Conservation (phyloP, 768 basidiomycete genomes). For the Podaxis rugospora region DNA sequence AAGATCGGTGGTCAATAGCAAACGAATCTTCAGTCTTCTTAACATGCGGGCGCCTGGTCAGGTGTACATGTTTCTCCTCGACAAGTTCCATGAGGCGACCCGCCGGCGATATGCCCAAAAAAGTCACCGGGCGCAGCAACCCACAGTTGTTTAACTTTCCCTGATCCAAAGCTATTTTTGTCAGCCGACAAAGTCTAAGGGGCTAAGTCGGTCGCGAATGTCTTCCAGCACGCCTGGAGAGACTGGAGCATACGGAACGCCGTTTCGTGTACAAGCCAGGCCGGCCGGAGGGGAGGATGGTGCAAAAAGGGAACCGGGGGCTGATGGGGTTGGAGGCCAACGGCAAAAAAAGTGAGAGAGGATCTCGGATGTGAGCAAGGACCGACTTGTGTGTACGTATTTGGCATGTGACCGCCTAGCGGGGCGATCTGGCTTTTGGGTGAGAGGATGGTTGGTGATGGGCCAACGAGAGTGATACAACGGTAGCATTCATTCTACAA, state of each 20-base stretch:
- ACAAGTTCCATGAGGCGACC: not conserved
- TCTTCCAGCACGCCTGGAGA: not conserved
- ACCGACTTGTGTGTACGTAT: conserved; percentile 4
- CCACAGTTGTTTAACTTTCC: not conserved
- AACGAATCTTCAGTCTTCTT: not conserved
- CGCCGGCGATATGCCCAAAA: not conserved
- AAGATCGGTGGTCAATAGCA: not conserved
- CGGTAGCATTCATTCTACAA: conserved; percentile 6
- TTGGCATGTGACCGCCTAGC: not conserved
- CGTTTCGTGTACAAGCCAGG: not conserved
- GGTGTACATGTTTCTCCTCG: not conserved
- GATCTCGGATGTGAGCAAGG: not conserved
- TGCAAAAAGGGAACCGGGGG: conserved; percentile 3
- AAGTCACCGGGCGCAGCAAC: not conserved
- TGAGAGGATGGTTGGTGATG: not conserved
- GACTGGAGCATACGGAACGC: not conserved
- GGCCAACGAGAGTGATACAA: not conserved
- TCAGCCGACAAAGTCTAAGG: not conserved
- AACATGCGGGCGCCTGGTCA: not conserved
- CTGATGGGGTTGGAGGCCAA: not conserved
- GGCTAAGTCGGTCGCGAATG: not conserved
- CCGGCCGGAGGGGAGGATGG: not conserved
- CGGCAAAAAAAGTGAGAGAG: not conserved
- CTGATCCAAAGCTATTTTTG: not conserved
- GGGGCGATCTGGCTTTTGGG: no score